Percentiles rank a stretch among this genome's conserved stretches.
These are phyloP conservation scores for Lachancea sp. DNA, from an alignment of 805 yeast genomes.

Conservation along the genomic window DNA sequence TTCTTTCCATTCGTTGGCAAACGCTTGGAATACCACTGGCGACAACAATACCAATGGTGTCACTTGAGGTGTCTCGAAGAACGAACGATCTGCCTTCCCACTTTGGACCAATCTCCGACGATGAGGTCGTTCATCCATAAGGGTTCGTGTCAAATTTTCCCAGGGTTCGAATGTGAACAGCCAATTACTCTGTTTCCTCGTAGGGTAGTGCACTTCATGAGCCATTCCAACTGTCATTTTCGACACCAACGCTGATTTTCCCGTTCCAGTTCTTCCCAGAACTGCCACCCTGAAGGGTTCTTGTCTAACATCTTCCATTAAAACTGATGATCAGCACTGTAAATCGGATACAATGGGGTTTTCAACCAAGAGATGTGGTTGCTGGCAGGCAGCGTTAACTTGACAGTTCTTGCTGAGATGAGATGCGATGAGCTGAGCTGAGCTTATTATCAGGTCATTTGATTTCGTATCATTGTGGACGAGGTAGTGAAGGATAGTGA, in stretches of 20 bases:
- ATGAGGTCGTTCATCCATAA: constrained; percentile 44
- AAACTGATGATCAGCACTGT: neutral
- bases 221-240: constrained; percentile 43
- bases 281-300: constrained; percentile 53
- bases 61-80: constrained; percentile 28
- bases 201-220: constrained; percentile 71
- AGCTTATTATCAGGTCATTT: neutral
- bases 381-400: neutral
- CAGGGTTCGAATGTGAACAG: constrained; percentile 49
- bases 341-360: no score
- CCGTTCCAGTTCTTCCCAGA: constrained; percentile 52
- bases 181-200: constrained; percentile 53
- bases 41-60: constrained; percentile 31
- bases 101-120: constrained; percentile 33
- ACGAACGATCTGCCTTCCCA: constrained; percentile 19
- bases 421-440: neutral
- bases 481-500: no score
- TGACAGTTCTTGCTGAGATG: neutral
- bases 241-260: constrained; percentile 54
- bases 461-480: neutral
- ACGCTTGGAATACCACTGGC: constrained; percentile 36
- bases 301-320: constrained; percentile 16
- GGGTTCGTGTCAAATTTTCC: constrained; percentile 33
- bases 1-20: constrained; percentile 20
- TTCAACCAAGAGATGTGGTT: no score